Percentiles rank a stretch among this genome's conserved stretches.
These are phyloP conservation scores for Athelia sp. DNA, from an alignment of 1,284 basidiomycete species.

Conservation along the genomic window DNA sequence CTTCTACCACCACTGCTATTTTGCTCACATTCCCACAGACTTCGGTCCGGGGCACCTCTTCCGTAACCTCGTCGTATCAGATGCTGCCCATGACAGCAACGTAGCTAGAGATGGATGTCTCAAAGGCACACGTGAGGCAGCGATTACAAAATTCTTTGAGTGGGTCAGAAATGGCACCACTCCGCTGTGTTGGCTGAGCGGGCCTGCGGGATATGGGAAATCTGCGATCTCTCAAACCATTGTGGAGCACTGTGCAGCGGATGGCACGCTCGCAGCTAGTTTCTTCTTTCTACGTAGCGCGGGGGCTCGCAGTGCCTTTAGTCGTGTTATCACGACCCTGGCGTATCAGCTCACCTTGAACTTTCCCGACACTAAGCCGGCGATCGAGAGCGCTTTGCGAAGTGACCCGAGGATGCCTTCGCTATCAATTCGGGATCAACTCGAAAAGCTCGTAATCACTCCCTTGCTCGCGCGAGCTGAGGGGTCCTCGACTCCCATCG, in stretches of 20 bases:
- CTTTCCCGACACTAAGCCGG: neutral
- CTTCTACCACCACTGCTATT: too few relatives aligned
- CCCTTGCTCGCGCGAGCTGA: neutral
- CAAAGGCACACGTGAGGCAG: neutral
- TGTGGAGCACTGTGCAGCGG: neutral
- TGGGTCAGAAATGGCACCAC: neutral
- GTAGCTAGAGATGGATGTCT: neutral
- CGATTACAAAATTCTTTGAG: neutral
- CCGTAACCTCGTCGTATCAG: neutral
- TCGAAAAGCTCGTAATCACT: neutral
- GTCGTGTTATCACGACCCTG: neutral
- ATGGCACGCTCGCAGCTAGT: neutral
- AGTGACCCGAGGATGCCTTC: neutral
- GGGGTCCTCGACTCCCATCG: neutral
- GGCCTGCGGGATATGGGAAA: neutral
- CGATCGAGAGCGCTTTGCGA: neutral
- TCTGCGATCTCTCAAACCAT: neutral
- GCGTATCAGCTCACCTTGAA: neutral
- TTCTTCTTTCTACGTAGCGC: neutral
- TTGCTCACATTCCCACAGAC: too few relatives aligned
- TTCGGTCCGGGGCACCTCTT: too few relatives aligned
- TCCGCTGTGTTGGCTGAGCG: neutral
- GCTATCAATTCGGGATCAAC: neutral
- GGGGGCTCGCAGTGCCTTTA: neutral
- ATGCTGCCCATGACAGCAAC: neutral